Evolutionary conservation across 371 early-diverging fungal species (phyloP), one percentile per base, ranked within the genome.

Genomic region (Syncephalastrum racemosum): DNA sequence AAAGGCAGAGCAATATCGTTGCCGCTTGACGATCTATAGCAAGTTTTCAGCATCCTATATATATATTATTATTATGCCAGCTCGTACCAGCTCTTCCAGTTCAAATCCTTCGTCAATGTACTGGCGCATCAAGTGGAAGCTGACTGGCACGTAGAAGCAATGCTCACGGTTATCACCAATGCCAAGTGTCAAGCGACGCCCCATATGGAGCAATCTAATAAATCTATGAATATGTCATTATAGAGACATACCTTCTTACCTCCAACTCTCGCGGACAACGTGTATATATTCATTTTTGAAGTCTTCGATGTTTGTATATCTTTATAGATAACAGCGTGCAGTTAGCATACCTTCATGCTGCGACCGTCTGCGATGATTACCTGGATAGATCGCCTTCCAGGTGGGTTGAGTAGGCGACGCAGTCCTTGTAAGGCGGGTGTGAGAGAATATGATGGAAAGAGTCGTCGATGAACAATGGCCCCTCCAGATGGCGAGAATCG

Each of bases 361-460:
- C n/a, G 40, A 10, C 7, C 4, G 42, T 44, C 15, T 5, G 50
- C 31, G 12, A 36, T 24, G 3, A 14, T 55, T 64, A 75, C 78
- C 85, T 75, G 0, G 88, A 88, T 43, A 95, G 73, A 53, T 95
- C 96, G 10, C 94, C 94, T 18, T 86, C 88, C 19, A 92, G 79
- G 65, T 88, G 82, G 2, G 80, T 79, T 4, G 84, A 84, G 56
- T 90, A 90, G 1, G 86, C 80, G 0, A 92, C 91, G 58, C 95
- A 95, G 65, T 95, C 94, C 67, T 95, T 95, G 75, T 95, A 95
- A 0, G 96, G 96, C 16, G 96, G 96, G 63, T 95, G 96, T 0
- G 93, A 91, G 24, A 95, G 79, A 4, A 95, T 77, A 62, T 93
- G 93, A 69, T 93, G 92, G 59, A 89, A 94, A 0, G 83, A 77